These are phyloP conservation scores for Rhizopogon vesiculosus DNA, from an alignment of 768 basidiomycete genomes.

Conservation along the genomic window DNA sequence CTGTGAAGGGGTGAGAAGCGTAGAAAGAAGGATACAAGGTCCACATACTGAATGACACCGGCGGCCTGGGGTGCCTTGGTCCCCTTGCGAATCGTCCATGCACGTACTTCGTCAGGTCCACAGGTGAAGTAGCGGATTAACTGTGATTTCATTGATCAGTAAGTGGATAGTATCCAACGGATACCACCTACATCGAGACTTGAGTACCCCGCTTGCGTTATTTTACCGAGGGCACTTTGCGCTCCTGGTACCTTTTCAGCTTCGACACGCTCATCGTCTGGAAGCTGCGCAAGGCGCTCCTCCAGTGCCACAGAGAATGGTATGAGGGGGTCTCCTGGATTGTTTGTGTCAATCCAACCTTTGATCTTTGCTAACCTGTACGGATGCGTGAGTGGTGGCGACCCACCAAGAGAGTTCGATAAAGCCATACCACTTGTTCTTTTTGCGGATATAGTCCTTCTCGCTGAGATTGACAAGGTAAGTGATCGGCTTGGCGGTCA, in stretches of 20 bases:
- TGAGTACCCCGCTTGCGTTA: slow-evolving; percentile 90
- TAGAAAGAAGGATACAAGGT: not conserved
- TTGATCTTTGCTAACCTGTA: slow-evolving; percentile 92
- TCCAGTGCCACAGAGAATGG: slow-evolving; percentile 97
- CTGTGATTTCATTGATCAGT: slow-evolving; percentile 30
- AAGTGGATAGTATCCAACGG: not conserved
- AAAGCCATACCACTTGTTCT: slow-evolving; percentile 86
- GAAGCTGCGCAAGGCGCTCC: slow-evolving; percentile 70
- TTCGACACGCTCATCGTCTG: slow-evolving; percentile 65
- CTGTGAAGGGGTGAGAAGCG: slow-evolving; percentile 29
- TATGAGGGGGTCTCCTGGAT: slow-evolving; percentile 92
- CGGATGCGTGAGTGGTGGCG: not conserved
- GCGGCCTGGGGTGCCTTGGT: slow-evolving; percentile 97
- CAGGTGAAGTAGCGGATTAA: slow-evolving; percentile 97
- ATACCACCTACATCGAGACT: slow-evolving; percentile 65
- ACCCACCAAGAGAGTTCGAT: not conserved
- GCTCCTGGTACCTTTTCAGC: slow-evolving; percentile 77
- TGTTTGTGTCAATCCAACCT: slow-evolving; percentile 94
- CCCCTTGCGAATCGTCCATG: slow-evolving; percentile 94
- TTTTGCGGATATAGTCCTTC: slow-evolving; percentile 91
- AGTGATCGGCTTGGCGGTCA: slow-evolving; percentile 96
- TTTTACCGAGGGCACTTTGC: slow-evolving; percentile 77
- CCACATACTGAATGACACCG: slow-evolving; percentile 90
- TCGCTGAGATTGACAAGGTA: slow-evolving; percentile 98
- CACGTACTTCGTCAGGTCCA: slow-evolving; percentile 94